Percentiles rank a stretch among this genome's conserved stretches.
Conservation (phyloP, 306 rosid genomes). For the Lathyrus tuberosus region DNA sequence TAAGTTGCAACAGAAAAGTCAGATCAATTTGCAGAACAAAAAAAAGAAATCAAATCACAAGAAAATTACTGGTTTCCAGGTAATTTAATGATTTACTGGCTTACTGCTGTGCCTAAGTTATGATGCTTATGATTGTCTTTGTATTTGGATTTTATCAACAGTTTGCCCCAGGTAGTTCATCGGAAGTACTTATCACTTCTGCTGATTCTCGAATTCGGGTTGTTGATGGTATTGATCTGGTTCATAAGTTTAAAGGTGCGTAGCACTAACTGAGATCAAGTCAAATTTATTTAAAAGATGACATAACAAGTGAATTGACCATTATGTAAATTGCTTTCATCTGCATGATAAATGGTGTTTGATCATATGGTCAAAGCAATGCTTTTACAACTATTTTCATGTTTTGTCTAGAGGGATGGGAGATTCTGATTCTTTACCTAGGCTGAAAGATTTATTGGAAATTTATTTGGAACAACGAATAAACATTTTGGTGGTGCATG, state of each 20-base stretch:
- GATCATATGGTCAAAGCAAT: constrained; percentile 15
- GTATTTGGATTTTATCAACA: constrained; percentile 52
- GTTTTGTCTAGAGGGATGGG: neutral
- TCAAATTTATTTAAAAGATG: neutral
- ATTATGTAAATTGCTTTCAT: constrained; percentile 31
- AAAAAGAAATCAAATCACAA: constrained; percentile 87
- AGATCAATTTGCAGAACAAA: constrained; percentile 94
- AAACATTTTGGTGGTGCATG: neutral
- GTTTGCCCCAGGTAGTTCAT: constrained; percentile 97
- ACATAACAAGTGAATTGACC: constrained; percentile 22
- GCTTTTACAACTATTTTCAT: neutral
- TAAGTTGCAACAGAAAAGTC: constrained; percentile 78
- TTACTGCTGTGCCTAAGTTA: constrained; percentile 33
- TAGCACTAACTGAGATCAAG: constrained; percentile 29
- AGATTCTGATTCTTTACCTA: neutral
- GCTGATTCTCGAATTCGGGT: constrained; percentile 97
- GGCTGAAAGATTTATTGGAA: too few relatives aligned
- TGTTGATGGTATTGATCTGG: constrained; percentile 81
- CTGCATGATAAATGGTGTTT: constrained; percentile 28
- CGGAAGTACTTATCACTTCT: constrained; percentile 90
- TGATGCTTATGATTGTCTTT: constrained; percentile 29
- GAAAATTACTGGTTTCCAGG: constrained; percentile 99
- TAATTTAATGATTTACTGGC: constrained; percentile 43
- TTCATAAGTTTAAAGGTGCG: constrained; percentile 91
- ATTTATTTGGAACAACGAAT: too few relatives aligned